These are phyloP conservation scores for Colletotrichum eremochloae DNA, from an alignment of 2,329 filamentous ascomycete species.

Conservation along the genomic window DNA sequence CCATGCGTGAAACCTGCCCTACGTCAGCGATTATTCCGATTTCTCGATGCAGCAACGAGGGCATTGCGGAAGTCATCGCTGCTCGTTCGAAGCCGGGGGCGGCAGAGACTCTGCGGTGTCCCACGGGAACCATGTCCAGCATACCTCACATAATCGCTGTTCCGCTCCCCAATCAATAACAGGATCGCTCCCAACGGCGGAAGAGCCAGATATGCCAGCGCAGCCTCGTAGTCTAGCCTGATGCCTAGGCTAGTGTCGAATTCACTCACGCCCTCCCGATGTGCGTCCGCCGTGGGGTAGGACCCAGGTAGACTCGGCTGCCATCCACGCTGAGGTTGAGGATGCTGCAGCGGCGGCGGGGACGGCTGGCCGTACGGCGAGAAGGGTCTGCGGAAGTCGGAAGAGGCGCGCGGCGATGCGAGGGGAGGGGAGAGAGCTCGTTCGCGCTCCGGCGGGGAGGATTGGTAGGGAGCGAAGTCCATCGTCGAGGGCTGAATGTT, in stretches of 20 bases:
- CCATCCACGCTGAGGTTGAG: conserved; percentile 71
- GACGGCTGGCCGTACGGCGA: conserved; percentile 60
- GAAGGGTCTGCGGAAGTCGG: conserved; percentile 66
- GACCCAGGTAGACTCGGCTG: conserved; percentile 51
- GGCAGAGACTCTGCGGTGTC: background rate
- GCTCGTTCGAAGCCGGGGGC: background rate
- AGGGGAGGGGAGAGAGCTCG: conserved; percentile 82
- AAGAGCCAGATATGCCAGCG: conserved; percentile 86
- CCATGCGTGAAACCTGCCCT: conserved; percentile 90
- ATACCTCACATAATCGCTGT: conserved; percentile 96
- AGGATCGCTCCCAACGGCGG: conserved; percentile 90
- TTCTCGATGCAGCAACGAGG: background rate
- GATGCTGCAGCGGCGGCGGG: conserved; percentile 63
- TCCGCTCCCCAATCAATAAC: conserved; percentile 87
- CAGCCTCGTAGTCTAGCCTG: conserved; percentile 90
- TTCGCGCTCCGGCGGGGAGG: conserved; percentile 85
- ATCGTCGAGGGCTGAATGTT: conserved; percentile 59
- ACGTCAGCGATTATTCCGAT: conserved; percentile 6
- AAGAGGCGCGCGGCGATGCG: conserved; percentile 68
- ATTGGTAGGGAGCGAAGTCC: conserved; percentile 98
- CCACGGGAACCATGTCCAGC: conserved; percentile 45
- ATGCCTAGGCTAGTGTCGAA: conserved; percentile 93
- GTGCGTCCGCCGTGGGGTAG: conserved; percentile 55
- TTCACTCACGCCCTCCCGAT: conserved; percentile 75
- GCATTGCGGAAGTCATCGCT: background rate